Evolutionary conservation across 257 asterid genomes (phyloP).

Genomic region (Lavandula angustifolia): DNA sequence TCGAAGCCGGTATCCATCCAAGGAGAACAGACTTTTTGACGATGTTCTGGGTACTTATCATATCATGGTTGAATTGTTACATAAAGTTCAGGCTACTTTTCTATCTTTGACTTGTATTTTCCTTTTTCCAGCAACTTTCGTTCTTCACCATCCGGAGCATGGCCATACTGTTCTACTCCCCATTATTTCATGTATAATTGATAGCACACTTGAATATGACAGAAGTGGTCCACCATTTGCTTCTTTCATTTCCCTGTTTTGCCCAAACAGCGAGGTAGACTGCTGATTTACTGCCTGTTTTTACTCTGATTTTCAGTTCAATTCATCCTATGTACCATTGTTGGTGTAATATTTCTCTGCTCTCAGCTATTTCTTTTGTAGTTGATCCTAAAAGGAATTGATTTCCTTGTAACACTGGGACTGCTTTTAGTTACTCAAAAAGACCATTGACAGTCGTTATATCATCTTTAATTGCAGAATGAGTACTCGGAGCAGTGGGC

Average conservation of each 20-base stretch:
- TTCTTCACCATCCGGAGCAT: slow-evolving; percentile 99
- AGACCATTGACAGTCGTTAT: slow-evolving; percentile 31
- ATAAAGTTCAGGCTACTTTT: slow-evolving; percentile 28
- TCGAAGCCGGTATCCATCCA: slow-evolving; percentile 78
- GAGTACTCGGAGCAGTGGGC: slow-evolving; percentile 99
- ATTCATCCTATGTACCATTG: slow-evolving; percentile 15
- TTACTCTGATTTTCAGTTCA: slow-evolving; percentile 3
- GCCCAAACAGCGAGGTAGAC: slow-evolving; percentile 79
- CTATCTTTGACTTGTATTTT: slow-evolving; percentile 31
- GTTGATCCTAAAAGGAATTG: slow-evolving; percentile 1
- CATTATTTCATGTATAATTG: slow-evolving; percentile 86
- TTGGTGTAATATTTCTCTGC: slow-evolving; percentile 7
- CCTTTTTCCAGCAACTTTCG: slow-evolving; percentile 79
- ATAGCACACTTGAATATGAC: slow-evolving; percentile 78
- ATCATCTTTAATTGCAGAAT: slow-evolving; percentile 51
- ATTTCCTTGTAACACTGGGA: slow-evolving; percentile 11
- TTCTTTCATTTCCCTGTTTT: slow-evolving; percentile 89
- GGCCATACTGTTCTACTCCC: slow-evolving; percentile 96
- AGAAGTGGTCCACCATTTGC: slow-evolving; percentile 76
- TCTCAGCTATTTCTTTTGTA: slow-evolving; percentile 8
- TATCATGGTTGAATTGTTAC: slow-evolving; percentile 21
- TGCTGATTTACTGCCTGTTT: slow-evolving; percentile 13
- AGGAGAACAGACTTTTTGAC: slow-evolving; percentile 86
- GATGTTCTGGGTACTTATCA: slow-evolving; percentile 78
- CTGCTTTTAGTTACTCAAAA: slow-evolving; percentile 23